Evolutionary conservation across 495 filamentous ascomycete species (phyloP).

Genomic region (Jackrogersella minutella): DNA sequence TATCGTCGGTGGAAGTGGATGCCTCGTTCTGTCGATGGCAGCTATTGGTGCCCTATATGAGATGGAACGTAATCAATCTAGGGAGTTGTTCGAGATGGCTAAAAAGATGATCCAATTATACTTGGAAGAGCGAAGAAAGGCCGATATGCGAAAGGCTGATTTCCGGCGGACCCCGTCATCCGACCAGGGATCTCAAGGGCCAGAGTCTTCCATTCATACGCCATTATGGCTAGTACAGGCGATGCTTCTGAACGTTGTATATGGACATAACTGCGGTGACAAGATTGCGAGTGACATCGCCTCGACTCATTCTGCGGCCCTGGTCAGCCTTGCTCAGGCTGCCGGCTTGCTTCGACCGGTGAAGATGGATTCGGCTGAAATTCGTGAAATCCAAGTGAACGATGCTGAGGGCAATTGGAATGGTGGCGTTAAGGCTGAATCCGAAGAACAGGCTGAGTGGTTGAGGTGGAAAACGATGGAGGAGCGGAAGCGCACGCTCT

Average conservation of each 20-base stretch:
- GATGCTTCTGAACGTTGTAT: conserved; percentile 96
- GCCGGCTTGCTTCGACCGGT: conserved; percentile 74
- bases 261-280: conserved; percentile 94
- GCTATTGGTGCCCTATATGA: conserved; percentile 97
- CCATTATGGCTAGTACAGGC: conserved; percentile 98
- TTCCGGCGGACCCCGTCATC: conserved; percentile 65
- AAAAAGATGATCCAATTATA: conserved; percentile 96
- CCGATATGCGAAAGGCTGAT: conserved; percentile 82
- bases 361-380: conserved; percentile 50
- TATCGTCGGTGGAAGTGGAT: conserved; percentile 83
- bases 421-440: conserved; percentile 54
- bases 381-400: conserved; percentile 51
- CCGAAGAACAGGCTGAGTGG: conserved; percentile 85
- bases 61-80: conserved; percentile 77
- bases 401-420: conserved; percentile 61
- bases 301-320: conserved; percentile 85
- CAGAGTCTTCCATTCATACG: conserved; percentile 77
- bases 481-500: conserved; percentile 94
- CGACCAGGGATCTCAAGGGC: conserved; percentile 57
- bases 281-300: conserved; percentile 90
- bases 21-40: conserved; percentile 92
- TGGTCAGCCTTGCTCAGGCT: conserved; percentile 89
- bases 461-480: conserved; percentile 85
- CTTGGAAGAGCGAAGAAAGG: conserved; percentile 90
- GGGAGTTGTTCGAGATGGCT: conserved; percentile 89